These are phyloP conservation scores for Tetrahymena elliotti DNA, from an alignment of 73 alveolate genomes.

Conservation along the genomic window DNA sequence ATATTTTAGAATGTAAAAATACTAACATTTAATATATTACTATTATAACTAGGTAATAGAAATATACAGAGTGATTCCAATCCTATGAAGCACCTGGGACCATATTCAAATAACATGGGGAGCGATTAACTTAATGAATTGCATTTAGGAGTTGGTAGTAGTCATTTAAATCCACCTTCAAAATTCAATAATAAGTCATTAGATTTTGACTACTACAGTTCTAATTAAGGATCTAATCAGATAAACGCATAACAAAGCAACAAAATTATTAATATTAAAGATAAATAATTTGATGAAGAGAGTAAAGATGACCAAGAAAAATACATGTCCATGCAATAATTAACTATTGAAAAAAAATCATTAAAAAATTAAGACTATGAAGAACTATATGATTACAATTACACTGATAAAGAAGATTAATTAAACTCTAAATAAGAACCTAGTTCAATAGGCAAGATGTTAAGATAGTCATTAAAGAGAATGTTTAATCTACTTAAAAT, in stretches of 20 bases:
- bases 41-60: neutral
- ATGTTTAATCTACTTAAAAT: neutral
- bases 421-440: neutral
- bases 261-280: neutral
- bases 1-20: too few relatives aligned
- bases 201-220: neutral
- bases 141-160: neutral
- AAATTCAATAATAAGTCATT: neutral
- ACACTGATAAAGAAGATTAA: neutral
- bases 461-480: neutral
- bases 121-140: neutral
- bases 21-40: neutral
- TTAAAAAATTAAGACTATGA: neutral
- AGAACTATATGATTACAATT: neutral
- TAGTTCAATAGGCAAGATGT: neutral
- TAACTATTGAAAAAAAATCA: neutral
- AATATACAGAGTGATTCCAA: neutral
- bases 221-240: neutral
- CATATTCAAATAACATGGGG: neutral
- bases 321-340: neutral
- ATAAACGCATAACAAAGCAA: neutral
- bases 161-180: neutral
- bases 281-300: neutral
- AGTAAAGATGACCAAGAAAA: neutral
- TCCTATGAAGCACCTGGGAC: neutral